Percentiles rank a stretch among this genome's conserved stretches.
phyloP scores from a whole-genome alignment of 441 rosid genomes.

The Erodium moschatum region DNA sequence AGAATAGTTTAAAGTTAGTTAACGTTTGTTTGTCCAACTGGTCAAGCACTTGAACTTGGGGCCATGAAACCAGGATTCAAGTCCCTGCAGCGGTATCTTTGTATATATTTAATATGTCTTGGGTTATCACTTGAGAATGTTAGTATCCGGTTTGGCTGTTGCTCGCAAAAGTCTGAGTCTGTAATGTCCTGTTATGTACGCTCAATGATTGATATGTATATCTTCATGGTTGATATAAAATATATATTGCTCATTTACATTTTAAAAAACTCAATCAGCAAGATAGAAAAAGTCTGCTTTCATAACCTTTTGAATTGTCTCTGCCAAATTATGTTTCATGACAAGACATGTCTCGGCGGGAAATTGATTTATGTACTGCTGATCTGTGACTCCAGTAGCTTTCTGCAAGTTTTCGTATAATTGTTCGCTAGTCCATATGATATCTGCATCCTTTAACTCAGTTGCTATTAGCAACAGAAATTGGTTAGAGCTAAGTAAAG shows the following conservation, averaged over 20 bases:
- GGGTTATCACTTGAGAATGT: too few relatives aligned
- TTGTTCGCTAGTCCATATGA: slow-evolving; percentile 84
- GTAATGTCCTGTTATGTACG: too few relatives aligned
- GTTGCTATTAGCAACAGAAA: slow-evolving; percentile 37
- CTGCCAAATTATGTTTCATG: slow-evolving; percentile 97
- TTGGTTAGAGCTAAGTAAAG: slow-evolving; percentile 1
- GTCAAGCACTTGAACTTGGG: too few relatives aligned
- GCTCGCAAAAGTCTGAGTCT: too few relatives aligned
- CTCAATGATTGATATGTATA: too few relatives aligned
- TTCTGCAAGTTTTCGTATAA: slow-evolving; percentile 71
- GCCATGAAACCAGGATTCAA: too few relatives aligned
- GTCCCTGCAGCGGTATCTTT: too few relatives aligned
- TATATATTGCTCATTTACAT: too few relatives aligned
- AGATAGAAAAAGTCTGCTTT: slow-evolving; percentile 14
- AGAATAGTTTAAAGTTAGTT: slow-evolving; percentile 20
- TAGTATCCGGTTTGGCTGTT: too few relatives aligned
- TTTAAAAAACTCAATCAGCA: too few relatives aligned
- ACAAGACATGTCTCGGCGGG: slow-evolving; percentile 91
- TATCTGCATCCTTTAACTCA: slow-evolving; percentile 72
- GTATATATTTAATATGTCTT: too few relatives aligned
- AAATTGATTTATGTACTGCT: slow-evolving; percentile 71
- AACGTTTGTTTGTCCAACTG: not conserved
- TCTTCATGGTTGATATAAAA: too few relatives aligned
- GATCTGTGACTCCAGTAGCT: slow-evolving; percentile 60
- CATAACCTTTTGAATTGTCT: slow-evolving; percentile 68